These are phyloP conservation scores for Suhomyces yuchorum DNA, from an alignment of 1,139 yeast species.

Conservation along the genomic window DNA sequence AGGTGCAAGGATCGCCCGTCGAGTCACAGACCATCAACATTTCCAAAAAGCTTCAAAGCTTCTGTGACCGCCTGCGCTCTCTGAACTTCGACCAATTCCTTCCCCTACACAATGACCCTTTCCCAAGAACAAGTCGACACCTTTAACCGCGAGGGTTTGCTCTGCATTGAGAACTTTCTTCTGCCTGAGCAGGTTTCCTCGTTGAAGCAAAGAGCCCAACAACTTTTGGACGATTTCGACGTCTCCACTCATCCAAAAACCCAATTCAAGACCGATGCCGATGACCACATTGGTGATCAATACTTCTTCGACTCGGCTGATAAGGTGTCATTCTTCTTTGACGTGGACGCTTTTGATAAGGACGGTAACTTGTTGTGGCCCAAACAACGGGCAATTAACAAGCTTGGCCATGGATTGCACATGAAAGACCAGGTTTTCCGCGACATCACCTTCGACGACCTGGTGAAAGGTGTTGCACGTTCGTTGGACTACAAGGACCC, in stretches of 20 bases:
- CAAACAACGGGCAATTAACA: slow-evolving; percentile 63
- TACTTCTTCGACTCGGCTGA: slow-evolving; percentile 73
- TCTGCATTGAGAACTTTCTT: slow-evolving; percentile 61
- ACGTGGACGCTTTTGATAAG: slow-evolving; percentile 65
- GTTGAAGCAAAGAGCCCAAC: slow-evolving; percentile 46
- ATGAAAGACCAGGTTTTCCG: slow-evolving; percentile 51
- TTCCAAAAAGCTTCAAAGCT: neutral
- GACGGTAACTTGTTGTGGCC: slow-evolving; percentile 54
- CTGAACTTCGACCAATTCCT: neutral
- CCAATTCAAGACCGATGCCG: slow-evolving; percentile 66
- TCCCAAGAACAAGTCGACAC: slow-evolving; percentile 44
- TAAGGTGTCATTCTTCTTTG: slow-evolving; percentile 70
- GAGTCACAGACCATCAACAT: neutral
- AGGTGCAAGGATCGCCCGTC: neutral
- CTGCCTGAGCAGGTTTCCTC: slow-evolving; percentile 37
- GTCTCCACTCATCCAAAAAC: slow-evolving; percentile 67
- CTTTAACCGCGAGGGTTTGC: slow-evolving; percentile 61
- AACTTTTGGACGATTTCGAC: slow-evolving; percentile 53
- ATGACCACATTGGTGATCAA: slow-evolving; percentile 70
- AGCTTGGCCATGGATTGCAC: slow-evolving; percentile 81
- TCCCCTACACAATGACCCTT: neutral
- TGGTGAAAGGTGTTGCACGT: slow-evolving; percentile 54
- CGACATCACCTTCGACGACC: slow-evolving; percentile 51
- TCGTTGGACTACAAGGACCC: slow-evolving; percentile 63
- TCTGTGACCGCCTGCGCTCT: neutral